A percentile compares a stretch with the other conserved stretches of the same genome.
phyloP scores from a whole-genome alignment of 768 basidiomycete genomes.

The Cystoderma amianthinum region DNA sequence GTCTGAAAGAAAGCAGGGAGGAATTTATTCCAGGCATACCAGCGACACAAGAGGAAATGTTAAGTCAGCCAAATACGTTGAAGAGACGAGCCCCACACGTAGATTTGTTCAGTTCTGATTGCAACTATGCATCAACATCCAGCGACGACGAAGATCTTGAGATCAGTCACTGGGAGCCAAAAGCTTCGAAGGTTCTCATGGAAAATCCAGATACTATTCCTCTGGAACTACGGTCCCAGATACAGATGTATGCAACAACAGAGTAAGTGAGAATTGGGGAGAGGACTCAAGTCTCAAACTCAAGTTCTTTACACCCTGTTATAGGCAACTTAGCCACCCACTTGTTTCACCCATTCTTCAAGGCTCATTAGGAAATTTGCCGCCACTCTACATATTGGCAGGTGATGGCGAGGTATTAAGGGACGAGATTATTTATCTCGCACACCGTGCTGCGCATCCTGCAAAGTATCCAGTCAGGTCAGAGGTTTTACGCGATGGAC shows the following conservation, averaged over 20 bases:
- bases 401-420: conserved; percentile 71
- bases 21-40: too few relatives aligned
- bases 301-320: neutral
- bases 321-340: conserved; percentile 56
- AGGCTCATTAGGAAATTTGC: conserved; percentile 69
- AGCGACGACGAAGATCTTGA: too few relatives aligned
- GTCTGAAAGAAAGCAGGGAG: too few relatives aligned
- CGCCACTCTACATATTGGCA: conserved; percentile 66
- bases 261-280: conserved; percentile 34
- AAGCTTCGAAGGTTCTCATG: too few relatives aligned
- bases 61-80: too few relatives aligned
- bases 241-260: conserved; percentile 73
- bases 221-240: conserved; percentile 54
- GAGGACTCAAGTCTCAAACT: conserved; percentile 3
- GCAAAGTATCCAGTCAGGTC: conserved; percentile 51
- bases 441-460: conserved; percentile 77
- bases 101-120: too few relatives aligned
- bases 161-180: too few relatives aligned
- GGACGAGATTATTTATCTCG: conserved; percentile 73
- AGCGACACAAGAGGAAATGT: too few relatives aligned
- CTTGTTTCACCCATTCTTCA: conserved; percentile 68
- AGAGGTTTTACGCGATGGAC: conserved; percentile 37
- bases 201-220: too few relatives aligned
- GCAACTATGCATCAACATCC: too few relatives aligned
- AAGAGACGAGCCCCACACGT: too few relatives aligned